Conservation (phyloP, 2,329 filamentous ascomycete species). For the Thielaviopsis populi region DNA sequence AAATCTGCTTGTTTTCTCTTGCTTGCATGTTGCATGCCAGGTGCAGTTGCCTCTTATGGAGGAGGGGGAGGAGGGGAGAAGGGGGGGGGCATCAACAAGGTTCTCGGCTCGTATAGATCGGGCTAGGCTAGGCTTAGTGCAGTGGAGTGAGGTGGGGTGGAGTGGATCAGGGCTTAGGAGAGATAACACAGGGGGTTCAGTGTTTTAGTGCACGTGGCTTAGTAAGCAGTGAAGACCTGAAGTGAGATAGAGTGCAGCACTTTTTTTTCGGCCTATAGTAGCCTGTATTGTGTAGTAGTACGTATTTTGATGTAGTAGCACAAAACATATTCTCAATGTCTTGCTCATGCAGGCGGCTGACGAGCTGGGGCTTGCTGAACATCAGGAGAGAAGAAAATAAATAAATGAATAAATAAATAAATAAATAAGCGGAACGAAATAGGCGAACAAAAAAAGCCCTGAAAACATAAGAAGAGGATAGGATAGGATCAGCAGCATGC, state of each 20-base stretch:
- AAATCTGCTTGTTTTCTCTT: too few relatives aligned
- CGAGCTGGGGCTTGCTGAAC: neutral
- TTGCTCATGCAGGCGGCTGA: neutral
- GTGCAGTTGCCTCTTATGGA: too few relatives aligned
- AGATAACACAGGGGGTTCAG: neutral
- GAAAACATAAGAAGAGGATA: neutral
- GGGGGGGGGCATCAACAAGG: too few relatives aligned
- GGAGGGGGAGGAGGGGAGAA: too few relatives aligned
- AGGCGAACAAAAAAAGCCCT: neutral
- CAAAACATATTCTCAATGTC: neutral
- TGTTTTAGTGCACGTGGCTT: too few relatives aligned
- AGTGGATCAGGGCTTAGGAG: neutral
- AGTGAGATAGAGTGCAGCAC: neutral
- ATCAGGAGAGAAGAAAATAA: neutral
- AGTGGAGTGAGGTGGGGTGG: too few relatives aligned
- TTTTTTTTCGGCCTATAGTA: neutral
- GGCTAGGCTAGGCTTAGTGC: too few relatives aligned
- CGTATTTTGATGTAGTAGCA: too few relatives aligned
- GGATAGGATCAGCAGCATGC: neutral
- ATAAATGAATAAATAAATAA: neutral
- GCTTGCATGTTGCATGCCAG: neutral
- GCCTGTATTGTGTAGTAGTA: too few relatives aligned
- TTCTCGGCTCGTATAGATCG: too few relatives aligned
- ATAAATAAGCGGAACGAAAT: neutral
- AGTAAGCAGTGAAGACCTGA: neutral